Base-by-base conservation (phyloP, 2,329 filamentous ascomycete species). In the Remersonia thermophila region DNA sequence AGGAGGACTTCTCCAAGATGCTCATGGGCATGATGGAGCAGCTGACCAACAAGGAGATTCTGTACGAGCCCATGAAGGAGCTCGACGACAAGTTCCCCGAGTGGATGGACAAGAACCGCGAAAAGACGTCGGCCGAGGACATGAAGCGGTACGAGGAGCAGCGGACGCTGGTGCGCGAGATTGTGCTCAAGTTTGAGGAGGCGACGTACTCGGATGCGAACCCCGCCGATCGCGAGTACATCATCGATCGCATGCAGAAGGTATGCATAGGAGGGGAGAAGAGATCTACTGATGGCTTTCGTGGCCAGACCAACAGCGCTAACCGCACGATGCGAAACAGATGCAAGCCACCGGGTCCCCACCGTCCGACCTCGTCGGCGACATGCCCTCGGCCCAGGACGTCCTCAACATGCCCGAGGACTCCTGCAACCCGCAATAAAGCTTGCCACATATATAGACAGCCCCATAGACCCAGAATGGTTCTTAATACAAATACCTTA, bases 51-150 rank as follows among this genome's bases (percentile, higher is more conserved):
- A 96, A 94, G 65, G 91, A 96, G 49, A 95, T 98, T 44, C 62
- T 98, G 34, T 96, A 96, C 56, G 89, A 98, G 62, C 91, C 91
- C 2, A 95, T 98, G 86, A 94, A 94, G 65, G 91, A 98, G 61
- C 66, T 98, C 32, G 66, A 93, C 56, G 80, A 84, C 36, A 96
- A 95, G 59, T 98, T 91, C 54, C 89, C 87, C 0, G 76, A 62
- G 2, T 98, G 91, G 89, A 69, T 98, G 56, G 71, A 73, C 50
- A 80, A 83, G 60, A 89, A 95, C 56, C 67, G 67, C 48, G 70
- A 62, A 28, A 75, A 65, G 16, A 77, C 76, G 35, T 61, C 77
- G 2, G 59, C 70, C 35, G 83, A 82, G 33, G 89, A 96, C 51
- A 56, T 86, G 54, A 73, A 76, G 53, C 67, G 86, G 40, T 96